These are phyloP conservation scores for Didymella pinodella DNA, from an alignment of 2,329 filamentous ascomycete species.

Conservation along the genomic window DNA sequence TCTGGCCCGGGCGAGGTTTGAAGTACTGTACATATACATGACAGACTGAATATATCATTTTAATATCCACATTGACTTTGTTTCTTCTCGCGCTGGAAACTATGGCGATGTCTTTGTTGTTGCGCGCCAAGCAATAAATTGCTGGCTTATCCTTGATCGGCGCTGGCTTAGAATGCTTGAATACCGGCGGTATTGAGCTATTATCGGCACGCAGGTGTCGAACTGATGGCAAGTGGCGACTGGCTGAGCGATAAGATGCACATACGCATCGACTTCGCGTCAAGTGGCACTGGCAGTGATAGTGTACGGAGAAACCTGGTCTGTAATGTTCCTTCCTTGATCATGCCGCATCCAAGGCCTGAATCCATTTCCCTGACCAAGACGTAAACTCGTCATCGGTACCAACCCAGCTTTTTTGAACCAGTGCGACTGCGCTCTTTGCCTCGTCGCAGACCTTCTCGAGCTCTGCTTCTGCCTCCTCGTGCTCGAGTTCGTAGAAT, in stretches of 20 bases:
- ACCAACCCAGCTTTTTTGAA: conserved; percentile 69
- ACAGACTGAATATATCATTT: conserved; percentile 14
- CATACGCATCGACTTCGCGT: background rate
- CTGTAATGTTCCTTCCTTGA: background rate
- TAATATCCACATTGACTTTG: conserved; percentile 2
- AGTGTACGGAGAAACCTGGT: background rate
- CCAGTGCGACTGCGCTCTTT: conserved; percentile 62
- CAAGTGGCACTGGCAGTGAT: background rate
- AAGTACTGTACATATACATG: conserved; percentile 14
- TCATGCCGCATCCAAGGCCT: conserved; percentile 52
- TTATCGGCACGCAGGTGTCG: too few relatives aligned
- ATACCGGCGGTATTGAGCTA: background rate
- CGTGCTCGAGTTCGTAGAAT: conserved; percentile 74
- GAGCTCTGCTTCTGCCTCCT: conserved; percentile 66
- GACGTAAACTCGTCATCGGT: conserved; percentile 77
- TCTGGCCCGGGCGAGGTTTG: conserved; percentile 18
- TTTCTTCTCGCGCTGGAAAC: too few relatives aligned
- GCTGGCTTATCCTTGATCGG: too few relatives aligned
- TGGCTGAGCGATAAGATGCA: background rate
- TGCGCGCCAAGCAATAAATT: too few relatives aligned
- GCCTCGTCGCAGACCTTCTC: conserved; percentile 68
- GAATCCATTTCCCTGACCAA: conserved; percentile 71
- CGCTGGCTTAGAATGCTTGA: background rate
- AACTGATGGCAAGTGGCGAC: too few relatives aligned
- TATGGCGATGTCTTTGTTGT: background rate